phyloP scores from a whole-genome alignment of 106 monocot genomes.

The Dactylorhiza incarnata region DNA sequence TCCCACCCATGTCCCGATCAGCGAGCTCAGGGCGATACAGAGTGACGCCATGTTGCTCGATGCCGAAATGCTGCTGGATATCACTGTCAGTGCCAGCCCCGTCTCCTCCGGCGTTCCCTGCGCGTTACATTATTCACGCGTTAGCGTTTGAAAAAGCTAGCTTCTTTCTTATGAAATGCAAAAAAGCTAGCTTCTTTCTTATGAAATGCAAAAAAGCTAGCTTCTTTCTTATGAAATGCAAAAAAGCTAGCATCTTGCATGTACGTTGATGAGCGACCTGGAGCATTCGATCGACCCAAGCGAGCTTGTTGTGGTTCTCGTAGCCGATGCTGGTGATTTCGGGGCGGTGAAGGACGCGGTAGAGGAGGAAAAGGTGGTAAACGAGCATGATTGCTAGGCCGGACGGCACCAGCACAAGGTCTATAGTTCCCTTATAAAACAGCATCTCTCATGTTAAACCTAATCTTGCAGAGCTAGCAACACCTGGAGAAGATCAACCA shows the following conservation, averaged over 20 bases:
- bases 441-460: constrained; percentile 40
- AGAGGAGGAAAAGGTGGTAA: constrained; percentile 76
- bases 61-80: constrained; percentile 44
- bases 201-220: no score
- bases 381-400: constrained; percentile 61
- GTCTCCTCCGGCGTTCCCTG: constrained; percentile 37
- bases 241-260: no score
- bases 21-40: constrained; percentile 67
- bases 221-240: no score
- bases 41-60: constrained; percentile 58
- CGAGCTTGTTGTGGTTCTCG: constrained; percentile 83
- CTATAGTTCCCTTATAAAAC: constrained; percentile 37
- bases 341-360: constrained; percentile 51
- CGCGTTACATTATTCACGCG: background rate
- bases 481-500: no score
- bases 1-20: constrained; percentile 60
- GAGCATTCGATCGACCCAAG: constrained; percentile 74
- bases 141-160: no score
- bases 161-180: no score
- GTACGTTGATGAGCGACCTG: constrained; percentile 23
- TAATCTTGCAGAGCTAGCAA: no score
- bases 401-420: constrained; percentile 60
- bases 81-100: constrained; percentile 34
- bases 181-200: no score
- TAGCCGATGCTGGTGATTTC: constrained; percentile 66